Evolutionary conservation across 2,329 filamentous ascomycete species (phyloP), one percentile per base, ranked within the genome.

Genomic region (Pseudogymnoascus sp.): DNA sequence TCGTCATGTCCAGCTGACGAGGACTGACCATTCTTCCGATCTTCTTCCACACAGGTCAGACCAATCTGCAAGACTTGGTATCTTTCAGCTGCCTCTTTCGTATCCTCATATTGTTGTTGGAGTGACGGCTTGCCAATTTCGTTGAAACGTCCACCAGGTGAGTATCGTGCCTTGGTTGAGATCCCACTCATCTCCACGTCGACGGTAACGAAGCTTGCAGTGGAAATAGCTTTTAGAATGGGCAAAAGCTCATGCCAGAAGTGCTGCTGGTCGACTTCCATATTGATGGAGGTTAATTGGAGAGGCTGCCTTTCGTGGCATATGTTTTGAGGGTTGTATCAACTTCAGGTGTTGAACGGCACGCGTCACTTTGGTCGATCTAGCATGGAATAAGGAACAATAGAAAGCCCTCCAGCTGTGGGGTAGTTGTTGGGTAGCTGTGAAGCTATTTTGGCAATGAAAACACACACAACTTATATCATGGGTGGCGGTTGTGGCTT

Each of bases 151-250:
- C 69, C 69, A 39, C 34, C 39, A 1, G 66, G 31, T 14, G 65
- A 66, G 64, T 70, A 68, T 64, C 70, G 71, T 13, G 70, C 69
- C 51, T 76, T 75, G 23, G 79, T 79, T 11, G 73, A 73, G 2
- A 90, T 85, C 1, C 87, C 87, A 13, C 86, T 88, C 54, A 89
- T 81, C 73, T 90, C 87, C 11, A 89, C 77, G 70, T 90, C 87
- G 65, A 90, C 78, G 2, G 85, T 78, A 11, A 90, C 82, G 69
- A 88, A 89, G 65, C 80, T 79, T 36, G 85, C 81, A 63, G 81
- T 77, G 25, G 83, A 80, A 64, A 90, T 80, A 64, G 83, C 78
- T 65, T 81, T 77, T 19, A 89, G 74, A 37, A 89, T 80, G 41
- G 78, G 78, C 2, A 86, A 78, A 6, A 88, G 75, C 28, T 80